Conservation (phyloP, 1,139 yeast species). For the Protomyces pachydermus region DNA sequence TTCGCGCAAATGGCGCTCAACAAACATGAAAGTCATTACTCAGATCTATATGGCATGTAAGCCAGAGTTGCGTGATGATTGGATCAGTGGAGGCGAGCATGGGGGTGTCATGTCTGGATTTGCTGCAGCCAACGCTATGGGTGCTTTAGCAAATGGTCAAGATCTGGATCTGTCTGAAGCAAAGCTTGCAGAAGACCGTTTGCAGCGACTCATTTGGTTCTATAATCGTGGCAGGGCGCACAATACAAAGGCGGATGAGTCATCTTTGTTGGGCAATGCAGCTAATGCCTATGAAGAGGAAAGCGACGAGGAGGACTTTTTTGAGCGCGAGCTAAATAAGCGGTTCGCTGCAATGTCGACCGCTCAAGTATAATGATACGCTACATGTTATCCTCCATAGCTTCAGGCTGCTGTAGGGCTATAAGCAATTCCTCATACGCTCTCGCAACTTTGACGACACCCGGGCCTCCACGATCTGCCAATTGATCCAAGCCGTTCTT, state of each 20-base stretch:
- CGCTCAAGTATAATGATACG: not conserved
- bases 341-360: not conserved
- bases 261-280: not conserved
- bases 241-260: not conserved
- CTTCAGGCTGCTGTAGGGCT: not conserved
- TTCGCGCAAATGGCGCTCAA: slow-evolving; percentile 90
- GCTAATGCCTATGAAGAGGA: not conserved
- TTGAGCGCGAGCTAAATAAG: not conserved
- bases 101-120: slow-evolving; percentile 41
- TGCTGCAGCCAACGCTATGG: slow-evolving; percentile 66
- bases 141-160: slow-evolving; percentile 43
- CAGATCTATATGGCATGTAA: slow-evolving; percentile 74
- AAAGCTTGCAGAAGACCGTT: not conserved
- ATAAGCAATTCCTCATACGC: not conserved
- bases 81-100: slow-evolving; percentile 67
- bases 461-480: not conserved
- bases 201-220: not conserved
- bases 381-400: too few species aligned
- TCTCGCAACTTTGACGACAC: not conserved
- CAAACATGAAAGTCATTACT: slow-evolving; percentile 89
- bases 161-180: not conserved
- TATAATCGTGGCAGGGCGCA: not conserved
- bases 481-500: not conserved
- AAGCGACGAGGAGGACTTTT: not conserved
- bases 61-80: slow-evolving; percentile 69